Conservation (phyloP, 257 asterid species). For the Capsicum pubescens region DNA sequence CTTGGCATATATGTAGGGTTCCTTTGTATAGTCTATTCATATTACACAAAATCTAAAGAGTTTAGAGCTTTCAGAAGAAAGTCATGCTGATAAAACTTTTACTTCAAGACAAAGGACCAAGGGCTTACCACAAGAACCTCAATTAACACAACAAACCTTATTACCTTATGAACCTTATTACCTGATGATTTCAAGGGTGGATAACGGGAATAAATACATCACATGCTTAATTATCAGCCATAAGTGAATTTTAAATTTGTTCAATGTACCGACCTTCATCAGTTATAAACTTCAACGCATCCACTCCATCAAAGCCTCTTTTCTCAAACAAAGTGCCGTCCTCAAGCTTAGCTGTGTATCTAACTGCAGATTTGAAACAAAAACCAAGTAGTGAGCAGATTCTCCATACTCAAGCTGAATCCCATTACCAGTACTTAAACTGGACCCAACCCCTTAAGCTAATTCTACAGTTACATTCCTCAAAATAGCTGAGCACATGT, state of each 20-base stretch:
- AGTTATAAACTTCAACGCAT: conserved; percentile 59
- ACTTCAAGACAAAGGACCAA: neutral
- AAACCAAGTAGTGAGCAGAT: neutral
- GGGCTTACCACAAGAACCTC: neutral
- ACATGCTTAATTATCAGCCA: conserved; percentile 1
- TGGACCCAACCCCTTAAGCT: neutral
- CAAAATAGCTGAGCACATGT: neutral
- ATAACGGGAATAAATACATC: conserved; percentile 3
- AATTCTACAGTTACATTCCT: conserved; percentile 17
- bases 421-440: neutral
- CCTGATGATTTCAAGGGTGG: neutral
- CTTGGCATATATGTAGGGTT: neutral
- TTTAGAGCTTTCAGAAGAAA: conserved; percentile 8
- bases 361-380: conserved; percentile 47
- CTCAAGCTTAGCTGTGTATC: conserved; percentile 66
- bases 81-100: conserved; percentile 1
- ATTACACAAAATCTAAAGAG: neutral
- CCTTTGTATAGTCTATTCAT: neutral
- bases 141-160: neutral
- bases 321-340: conserved; percentile 68
- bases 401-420: neutral
- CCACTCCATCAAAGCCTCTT: conserved; percentile 59
- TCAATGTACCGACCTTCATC: conserved; percentile 61
- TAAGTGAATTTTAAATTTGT: conserved; percentile 13
- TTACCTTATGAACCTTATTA: neutral